phyloP scores from a whole-genome alignment of 169 alveolate genomes.

The Plasmodium blacklocki region DNA sequence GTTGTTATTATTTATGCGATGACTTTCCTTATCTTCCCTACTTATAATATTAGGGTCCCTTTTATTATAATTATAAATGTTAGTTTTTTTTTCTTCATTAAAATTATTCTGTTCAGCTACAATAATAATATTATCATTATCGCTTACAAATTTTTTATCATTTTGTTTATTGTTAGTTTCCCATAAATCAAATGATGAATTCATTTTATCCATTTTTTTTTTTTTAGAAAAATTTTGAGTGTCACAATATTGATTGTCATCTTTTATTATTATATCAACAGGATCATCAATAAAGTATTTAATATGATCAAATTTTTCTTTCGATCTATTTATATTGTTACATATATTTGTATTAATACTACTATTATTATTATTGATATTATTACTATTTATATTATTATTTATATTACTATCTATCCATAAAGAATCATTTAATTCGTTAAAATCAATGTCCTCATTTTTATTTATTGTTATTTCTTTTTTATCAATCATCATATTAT shows the following conservation, averaged over 20 bases:
- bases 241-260: no score
- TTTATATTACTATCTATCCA: conserved; percentile 5
- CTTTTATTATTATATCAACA: background rate
- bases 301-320: background rate
- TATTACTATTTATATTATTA: background rate
- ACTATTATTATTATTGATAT: background rate
- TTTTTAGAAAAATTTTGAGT: no score
- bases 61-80: conserved; percentile 18
- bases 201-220: background rate
- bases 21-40: no score
- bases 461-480: background rate
- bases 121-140: background rate
- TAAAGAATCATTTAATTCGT: conserved; percentile 12
- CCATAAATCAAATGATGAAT: conserved; percentile 38
- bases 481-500: background rate
- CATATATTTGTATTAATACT: background rate
- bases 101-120: background rate
- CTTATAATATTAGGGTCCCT: no score
- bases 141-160: background rate
- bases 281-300: background rate
- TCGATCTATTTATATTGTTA: background rate
- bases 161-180: conserved; percentile 17
- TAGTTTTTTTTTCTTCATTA: conserved; percentile 3
- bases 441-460: background rate
- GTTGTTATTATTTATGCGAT: no score